Evolutionary conservation across 768 basidiomycete species (phyloP).

Genomic region (Lentinus brumalis): DNA sequence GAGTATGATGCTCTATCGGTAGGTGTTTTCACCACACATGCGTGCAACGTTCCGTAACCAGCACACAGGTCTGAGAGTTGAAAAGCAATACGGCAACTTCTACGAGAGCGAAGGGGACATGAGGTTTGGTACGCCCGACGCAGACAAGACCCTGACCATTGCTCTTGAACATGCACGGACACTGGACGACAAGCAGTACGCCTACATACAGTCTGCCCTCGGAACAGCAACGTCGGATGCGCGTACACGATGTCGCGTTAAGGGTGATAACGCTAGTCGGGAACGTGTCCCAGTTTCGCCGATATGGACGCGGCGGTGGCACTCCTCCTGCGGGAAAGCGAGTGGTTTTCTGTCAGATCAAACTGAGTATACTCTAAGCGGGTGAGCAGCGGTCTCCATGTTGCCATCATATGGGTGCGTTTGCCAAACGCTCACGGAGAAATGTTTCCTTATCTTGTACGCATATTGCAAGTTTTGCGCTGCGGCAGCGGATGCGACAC

Average conservation of each 20-base stretch:
- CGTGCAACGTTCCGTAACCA: not conserved
- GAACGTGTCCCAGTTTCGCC: constrained; percentile 86
- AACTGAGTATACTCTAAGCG: not conserved
- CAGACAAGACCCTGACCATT: constrained; percentile 78
- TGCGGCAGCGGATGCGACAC: too few relatives aligned
- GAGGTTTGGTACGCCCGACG: constrained; percentile 76
- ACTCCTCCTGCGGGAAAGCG: constrained; percentile 78
- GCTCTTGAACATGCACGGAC: constrained; percentile 70
- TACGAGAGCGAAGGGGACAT: constrained; percentile 70
- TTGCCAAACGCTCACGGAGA: constrained; percentile 83
- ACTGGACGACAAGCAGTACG: constrained; percentile 71
- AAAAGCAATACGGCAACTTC: constrained; percentile 74
- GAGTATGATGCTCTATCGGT: constrained; percentile 88
- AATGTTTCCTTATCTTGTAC: constrained; percentile 78
- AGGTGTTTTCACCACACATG: constrained; percentile 16
- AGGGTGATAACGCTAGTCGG: constrained; percentile 82
- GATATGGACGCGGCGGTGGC: constrained; percentile 86
- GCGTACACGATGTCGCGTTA: constrained; percentile 82
- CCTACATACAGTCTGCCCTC: constrained; percentile 83
- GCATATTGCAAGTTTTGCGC: too few relatives aligned
- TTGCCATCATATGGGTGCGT: constrained; percentile 61
- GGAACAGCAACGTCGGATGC: constrained; percentile 77
- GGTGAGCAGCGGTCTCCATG: constrained; percentile 63
- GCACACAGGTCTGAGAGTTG: constrained; percentile 58
- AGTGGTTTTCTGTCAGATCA: constrained; percentile 29